phyloP scores from a whole-genome alignment of 179 eudicot species.

The Dionaea muscipula region DNA sequence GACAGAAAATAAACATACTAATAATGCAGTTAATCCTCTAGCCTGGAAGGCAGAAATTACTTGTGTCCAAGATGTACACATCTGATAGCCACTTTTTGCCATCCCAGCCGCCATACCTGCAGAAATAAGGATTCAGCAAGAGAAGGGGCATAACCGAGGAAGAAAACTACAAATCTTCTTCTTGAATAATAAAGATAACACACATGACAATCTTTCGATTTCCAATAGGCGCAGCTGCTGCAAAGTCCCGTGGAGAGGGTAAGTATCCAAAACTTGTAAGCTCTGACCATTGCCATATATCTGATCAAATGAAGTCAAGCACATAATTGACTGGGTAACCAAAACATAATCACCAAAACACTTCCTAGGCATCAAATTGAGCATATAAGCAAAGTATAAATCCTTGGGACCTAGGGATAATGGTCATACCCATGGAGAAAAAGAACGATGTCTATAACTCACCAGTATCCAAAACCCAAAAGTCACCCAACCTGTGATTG shows the following conservation, averaged over 20 bases:
- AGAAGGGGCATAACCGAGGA: no score
- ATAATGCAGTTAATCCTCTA: not conserved
- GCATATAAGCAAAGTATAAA: no score
- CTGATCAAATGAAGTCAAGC: slow-evolving; percentile 24
- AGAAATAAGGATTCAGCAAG: slow-evolving; percentile 11
- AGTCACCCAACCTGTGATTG: slow-evolving; percentile 84
- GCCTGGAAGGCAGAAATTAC: slow-evolving; percentile 27
- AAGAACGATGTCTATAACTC: slow-evolving; percentile 2
- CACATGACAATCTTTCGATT: slow-evolving; percentile 91
- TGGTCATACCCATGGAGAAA: not conserved
- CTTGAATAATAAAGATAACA: slow-evolving; percentile 13
- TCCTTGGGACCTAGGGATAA: not conserved
- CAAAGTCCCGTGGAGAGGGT: slow-evolving; percentile 93
- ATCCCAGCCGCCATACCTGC: slow-evolving; percentile 99
- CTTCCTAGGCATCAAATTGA: not conserved
- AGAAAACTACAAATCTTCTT: no score
- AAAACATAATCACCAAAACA: not conserved
- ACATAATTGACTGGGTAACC: not conserved
- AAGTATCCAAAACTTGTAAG: slow-evolving; percentile 90
- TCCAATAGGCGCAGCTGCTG: slow-evolving; percentile 88
- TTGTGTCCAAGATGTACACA: slow-evolving; percentile 83
- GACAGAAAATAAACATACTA: slow-evolving; percentile 7
- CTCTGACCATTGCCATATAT: slow-evolving; percentile 99
- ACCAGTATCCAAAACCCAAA: slow-evolving; percentile 99
- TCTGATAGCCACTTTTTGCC: slow-evolving; percentile 94